Base-by-base conservation (phyloP, 2,329 filamentous ascomycete genomes). In the Curvularia sp. region DNA sequence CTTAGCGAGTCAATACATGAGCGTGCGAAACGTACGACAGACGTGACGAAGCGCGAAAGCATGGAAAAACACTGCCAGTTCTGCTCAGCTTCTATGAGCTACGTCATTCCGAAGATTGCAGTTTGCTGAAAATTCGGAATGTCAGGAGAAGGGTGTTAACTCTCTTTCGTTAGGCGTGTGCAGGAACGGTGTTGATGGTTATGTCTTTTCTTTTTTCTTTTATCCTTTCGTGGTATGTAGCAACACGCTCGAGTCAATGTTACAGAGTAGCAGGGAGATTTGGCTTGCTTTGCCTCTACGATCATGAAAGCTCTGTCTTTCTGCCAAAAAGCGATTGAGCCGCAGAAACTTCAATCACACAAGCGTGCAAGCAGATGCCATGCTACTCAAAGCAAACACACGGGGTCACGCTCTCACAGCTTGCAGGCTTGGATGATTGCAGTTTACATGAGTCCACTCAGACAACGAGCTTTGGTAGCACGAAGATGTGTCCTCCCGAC, bases 181-280 rank as follows among this genome's bases (percentile, higher is more conserved):
- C 56, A 62, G 59, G 62, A 38, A 49, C 62, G 66, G 68, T 71
- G 68, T 71, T 70, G 59, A 47, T 36, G 62, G 66, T 62, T 41
- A 59, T 57, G 57, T 59, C 46, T 25, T 36, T 49, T 25, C 25
- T 49, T 49, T 32, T 32, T 49, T 49, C 53, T 65, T 61, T 60
- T 57, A 50, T 59, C 59, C 61, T 64, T 65, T 56, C 55, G 51
- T 36, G 62, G 64, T 69, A 71, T 69, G 68, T 71, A 71, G 68
- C 58, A 68, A 68, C 59, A 65, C 59, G 50, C 51, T 52, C 49
- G 27, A 53, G 52, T 60, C 41, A 46, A 58, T 50, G 46, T 55
- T 46, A 58, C 36, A 49, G 27, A 58, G 47, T 43, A 39, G 41
- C 39, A 58, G 54, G 30, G 43, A 49, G 32, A 43, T 38, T 32